Evolutionary conservation across 768 basidiomycete genomes (phyloP).

Genomic region (Panaeolus papilionaceus): DNA sequence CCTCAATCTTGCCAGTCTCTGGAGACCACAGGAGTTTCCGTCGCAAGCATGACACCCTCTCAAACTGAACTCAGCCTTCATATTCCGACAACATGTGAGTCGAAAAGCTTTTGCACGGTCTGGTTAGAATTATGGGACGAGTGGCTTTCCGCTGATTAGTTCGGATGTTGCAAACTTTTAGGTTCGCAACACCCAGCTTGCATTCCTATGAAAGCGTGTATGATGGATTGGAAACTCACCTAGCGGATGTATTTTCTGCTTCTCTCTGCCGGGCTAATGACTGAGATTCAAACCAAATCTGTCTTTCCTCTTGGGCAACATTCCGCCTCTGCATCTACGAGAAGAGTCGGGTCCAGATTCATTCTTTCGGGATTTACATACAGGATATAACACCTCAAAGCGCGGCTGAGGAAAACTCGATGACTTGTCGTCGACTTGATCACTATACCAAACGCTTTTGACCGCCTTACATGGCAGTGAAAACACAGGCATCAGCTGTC

Average conservation of each 20-base stretch:
- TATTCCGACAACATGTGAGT: neutral
- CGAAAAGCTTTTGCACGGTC: neutral
- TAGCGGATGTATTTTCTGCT: slow-evolving; percentile 9
- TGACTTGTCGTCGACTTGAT: neutral
- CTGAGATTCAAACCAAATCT: slow-evolving; percentile 2
- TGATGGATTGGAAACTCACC: neutral
- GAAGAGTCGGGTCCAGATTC: neutral
- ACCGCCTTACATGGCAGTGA: too few relatives aligned
- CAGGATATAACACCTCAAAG: neutral
- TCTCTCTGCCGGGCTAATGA: neutral
- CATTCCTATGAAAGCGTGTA: neutral
- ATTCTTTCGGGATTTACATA: slow-evolving; percentile 13
- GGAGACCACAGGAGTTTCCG: neutral
- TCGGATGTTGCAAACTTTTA: neutral
- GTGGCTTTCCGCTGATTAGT: neutral
- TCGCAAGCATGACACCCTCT: neutral
- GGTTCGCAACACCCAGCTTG: neutral
- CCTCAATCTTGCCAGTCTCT: neutral
- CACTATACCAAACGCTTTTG: too few relatives aligned
- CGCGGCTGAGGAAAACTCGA: neutral
- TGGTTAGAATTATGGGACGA: neutral
- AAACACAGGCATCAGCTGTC: too few relatives aligned
- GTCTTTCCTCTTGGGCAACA: neutral
- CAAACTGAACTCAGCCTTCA: neutral
- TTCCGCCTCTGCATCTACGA: slow-evolving; percentile 7